Evolutionary conservation across 2,329 filamentous ascomycete genomes (phyloP).

Genomic region (Escovopsis sp.): DNA sequence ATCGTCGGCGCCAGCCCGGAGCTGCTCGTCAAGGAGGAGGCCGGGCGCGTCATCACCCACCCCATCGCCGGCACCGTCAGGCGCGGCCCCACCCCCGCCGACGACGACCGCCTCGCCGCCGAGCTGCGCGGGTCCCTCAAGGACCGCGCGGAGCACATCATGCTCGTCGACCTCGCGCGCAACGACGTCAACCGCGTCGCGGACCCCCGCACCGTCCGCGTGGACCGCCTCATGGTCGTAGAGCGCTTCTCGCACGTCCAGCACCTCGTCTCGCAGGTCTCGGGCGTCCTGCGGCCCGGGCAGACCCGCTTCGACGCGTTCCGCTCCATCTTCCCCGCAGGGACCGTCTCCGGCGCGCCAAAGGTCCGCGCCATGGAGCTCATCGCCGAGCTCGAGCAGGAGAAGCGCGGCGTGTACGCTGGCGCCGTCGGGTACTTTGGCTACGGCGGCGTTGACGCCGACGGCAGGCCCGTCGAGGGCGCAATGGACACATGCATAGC

Average conservation of each 20-base stretch:
- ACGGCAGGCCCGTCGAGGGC: conserved; percentile 54
- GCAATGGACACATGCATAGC: conserved; percentile 81
- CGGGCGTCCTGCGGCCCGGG: conserved; percentile 66
- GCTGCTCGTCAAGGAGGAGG: conserved; percentile 81
- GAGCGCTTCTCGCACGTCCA: conserved; percentile 95
- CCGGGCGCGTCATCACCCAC: conserved; percentile 79
- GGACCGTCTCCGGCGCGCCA: conserved; percentile 86
- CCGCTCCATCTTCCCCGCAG: conserved; percentile 89
- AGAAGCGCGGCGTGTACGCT: conserved; percentile 91
- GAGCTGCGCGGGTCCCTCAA: conserved; percentile 68
- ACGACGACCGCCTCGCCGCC: conserved; percentile 66
- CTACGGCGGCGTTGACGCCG: conserved; percentile 55
- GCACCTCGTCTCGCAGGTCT: conserved; percentile 92
- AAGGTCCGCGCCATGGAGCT: conserved; percentile 96
- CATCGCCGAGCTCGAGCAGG: conserved; percentile 82
- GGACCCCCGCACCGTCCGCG: conserved; percentile 75
- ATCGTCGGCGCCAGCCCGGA: conserved; percentile 93
- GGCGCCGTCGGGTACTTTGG: conserved; percentile 96
- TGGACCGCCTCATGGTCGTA: conserved; percentile 88
- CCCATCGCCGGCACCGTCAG: conserved; percentile 94
- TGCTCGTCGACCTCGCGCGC: conserved; percentile 89
- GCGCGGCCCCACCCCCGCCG: conserved; percentile 63
- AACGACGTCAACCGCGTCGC: conserved; percentile 96
- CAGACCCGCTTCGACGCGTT: conserved; percentile 93
- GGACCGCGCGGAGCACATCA: conserved; percentile 31